phyloP scores from a whole-genome alignment of 345 rosid species.

The Cardamine chenopodiifolia region DNA sequence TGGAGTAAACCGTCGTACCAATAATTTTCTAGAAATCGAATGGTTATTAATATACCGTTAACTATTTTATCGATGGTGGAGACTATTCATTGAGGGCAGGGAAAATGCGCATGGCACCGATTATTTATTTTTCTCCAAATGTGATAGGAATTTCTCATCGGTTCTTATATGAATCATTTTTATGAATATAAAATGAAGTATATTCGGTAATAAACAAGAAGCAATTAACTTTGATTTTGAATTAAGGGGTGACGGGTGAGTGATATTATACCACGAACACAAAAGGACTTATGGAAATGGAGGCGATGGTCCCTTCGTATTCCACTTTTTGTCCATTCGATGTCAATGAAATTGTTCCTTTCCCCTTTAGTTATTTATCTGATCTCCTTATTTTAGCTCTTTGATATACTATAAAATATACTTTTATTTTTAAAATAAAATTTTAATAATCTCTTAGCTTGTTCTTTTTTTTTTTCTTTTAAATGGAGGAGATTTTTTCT shows the following conservation, averaged over 20 bases:
- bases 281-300: constrained; percentile 25
- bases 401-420: background rate
- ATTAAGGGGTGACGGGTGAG: background rate
- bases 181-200: background rate
- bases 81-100: background rate
- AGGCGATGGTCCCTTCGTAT: constrained; percentile 37
- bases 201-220: background rate
- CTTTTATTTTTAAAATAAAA: background rate
- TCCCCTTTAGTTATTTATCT: constrained; percentile 16
- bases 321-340: constrained; percentile 31
- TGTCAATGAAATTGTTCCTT: constrained; percentile 38
- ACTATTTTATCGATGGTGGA: background rate
- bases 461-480: background rate
- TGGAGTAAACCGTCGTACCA: no score
- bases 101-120: background rate
- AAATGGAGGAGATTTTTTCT: background rate
- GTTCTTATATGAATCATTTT: background rate
- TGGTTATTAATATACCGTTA: background rate
- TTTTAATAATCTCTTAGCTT: background rate
- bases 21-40: background rate
- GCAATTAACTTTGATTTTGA: background rate
- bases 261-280: constrained; percentile 24
- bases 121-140: background rate
- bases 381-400: constrained; percentile 13
- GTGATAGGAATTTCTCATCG: background rate